These are phyloP conservation scores for Phialocephala sp. DNA, from an alignment of 2,329 filamentous ascomycete species.

Conservation along the genomic window DNA sequence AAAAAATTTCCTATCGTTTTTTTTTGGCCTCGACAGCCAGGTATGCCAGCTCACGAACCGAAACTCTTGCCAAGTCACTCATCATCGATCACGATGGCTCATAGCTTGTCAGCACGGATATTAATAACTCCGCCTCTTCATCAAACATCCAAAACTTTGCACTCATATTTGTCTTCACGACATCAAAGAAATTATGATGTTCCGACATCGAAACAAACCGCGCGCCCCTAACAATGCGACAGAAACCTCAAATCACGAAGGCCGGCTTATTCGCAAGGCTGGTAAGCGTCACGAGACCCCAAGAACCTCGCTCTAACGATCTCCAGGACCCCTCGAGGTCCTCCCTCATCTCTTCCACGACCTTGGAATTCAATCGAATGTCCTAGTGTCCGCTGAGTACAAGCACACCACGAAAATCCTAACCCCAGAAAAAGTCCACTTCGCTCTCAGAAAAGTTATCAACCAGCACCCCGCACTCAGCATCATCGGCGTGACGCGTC, in stretches of 20 bases:
- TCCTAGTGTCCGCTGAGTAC: conserved; percentile 25
- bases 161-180: not conserved
- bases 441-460: conserved; percentile 23
- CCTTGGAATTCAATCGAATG: conserved; percentile 30
- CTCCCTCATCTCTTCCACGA: conserved; percentile 25
- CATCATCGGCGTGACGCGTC: conserved; percentile 21
- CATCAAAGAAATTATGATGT: not conserved
- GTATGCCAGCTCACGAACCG: no score
- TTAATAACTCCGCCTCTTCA: not conserved
- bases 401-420: conserved; percentile 13
- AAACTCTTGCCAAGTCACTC: not conserved
- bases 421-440: conserved; percentile 13
- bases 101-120: not conserved
- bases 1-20: no score
- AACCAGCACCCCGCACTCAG: conserved; percentile 24
- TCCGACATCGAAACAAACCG: not conserved
- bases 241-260: not conserved
- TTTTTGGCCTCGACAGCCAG: no score
- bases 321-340: conserved; percentile 21
- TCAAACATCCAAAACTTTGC: not conserved
- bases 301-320: not conserved
- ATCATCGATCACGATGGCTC: not conserved
- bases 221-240: not conserved
- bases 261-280: conserved; percentile 21
- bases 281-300: conserved; percentile 11